These are phyloP conservation scores for Citrullus amarus DNA, from an alignment of 306 rosid genomes.

Conservation along the genomic window DNA sequence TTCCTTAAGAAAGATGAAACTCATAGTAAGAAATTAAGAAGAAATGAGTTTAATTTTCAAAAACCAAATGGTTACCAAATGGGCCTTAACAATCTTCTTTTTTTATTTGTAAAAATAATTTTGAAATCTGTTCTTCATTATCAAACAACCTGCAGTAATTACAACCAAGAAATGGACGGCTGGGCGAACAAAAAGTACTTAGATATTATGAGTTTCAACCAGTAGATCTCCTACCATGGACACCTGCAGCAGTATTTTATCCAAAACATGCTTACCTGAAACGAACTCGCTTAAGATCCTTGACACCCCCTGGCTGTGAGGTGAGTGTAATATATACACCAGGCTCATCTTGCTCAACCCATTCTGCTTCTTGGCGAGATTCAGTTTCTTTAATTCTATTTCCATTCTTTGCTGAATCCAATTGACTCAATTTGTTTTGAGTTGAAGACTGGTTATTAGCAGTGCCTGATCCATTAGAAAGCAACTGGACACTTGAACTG, in stretches of 20 bases:
- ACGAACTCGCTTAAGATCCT: constrained; percentile 92
- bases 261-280: constrained; percentile 53
- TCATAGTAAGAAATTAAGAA: no score
- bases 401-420: constrained; percentile 62
- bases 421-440: constrained; percentile 56
- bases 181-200: not conserved
- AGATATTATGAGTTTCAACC: not conserved
- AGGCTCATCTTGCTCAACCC: constrained; percentile 99
- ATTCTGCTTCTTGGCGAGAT: constrained; percentile 61
- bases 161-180: not conserved
- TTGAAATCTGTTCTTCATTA: not conserved
- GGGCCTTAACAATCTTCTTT: no score
- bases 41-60: no score
- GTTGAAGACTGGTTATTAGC: constrained; percentile 34
- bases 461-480: constrained; percentile 62
- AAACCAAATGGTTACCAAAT: no score
- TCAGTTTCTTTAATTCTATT: constrained; percentile 71
- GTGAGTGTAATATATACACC: constrained; percentile 95
- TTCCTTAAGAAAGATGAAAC: no score
- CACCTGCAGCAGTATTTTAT: not conserved
- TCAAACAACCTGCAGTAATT: not conserved
- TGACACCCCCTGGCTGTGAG: constrained; percentile 77
- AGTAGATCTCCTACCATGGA: not conserved
- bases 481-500: constrained; percentile 50
- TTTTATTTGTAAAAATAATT: no score